Evolutionary conservation across 2,329 filamentous ascomycete genomes (phyloP).

Genomic region (Nectriaceae sp.): DNA sequence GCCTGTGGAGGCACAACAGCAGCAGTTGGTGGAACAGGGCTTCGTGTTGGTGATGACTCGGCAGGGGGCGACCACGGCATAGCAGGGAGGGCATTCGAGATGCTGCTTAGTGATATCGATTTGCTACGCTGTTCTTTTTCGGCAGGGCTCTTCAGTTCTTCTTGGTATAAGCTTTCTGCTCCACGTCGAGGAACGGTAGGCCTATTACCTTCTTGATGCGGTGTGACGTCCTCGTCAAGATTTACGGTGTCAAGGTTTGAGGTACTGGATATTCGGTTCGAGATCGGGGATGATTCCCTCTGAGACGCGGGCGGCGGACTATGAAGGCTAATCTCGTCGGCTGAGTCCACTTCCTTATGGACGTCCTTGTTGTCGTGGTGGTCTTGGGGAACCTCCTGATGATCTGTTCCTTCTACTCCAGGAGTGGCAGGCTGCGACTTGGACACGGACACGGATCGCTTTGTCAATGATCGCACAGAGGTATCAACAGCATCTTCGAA

Average conservation of each 20-base stretch:
- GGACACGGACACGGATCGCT: conserved; percentile 40
- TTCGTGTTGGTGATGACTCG: conserved; percentile 50
- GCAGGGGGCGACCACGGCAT: conserved; percentile 70
- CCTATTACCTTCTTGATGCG: conserved; percentile 36
- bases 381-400: conserved; percentile 8
- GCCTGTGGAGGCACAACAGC: conserved; percentile 34
- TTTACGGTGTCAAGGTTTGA: conserved; percentile 63
- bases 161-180: conserved; percentile 17
- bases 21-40: conserved; percentile 37
- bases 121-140: conserved; percentile 49
- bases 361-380: conserved; percentile 9
- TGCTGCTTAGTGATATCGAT: conserved; percentile 66
- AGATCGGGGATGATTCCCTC: conserved; percentile 40
- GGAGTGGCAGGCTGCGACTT: conserved; percentile 32
- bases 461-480: conserved; percentile 65
- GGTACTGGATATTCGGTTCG: conserved; percentile 48
- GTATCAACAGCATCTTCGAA: conserved; percentile 83
- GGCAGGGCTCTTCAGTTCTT: conserved; percentile 35
- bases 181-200: neutral
- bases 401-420: conserved; percentile 9
- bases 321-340: conserved; percentile 15
- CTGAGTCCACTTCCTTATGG: conserved; percentile 15
- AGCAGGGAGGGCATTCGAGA: conserved; percentile 71
- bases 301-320: conserved; percentile 21
- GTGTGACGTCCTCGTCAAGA: conserved; percentile 59